Evolutionary conservation across 192 early-diverging fungal genomes (phyloP).

Genomic region (Coemansia sp.): DNA sequence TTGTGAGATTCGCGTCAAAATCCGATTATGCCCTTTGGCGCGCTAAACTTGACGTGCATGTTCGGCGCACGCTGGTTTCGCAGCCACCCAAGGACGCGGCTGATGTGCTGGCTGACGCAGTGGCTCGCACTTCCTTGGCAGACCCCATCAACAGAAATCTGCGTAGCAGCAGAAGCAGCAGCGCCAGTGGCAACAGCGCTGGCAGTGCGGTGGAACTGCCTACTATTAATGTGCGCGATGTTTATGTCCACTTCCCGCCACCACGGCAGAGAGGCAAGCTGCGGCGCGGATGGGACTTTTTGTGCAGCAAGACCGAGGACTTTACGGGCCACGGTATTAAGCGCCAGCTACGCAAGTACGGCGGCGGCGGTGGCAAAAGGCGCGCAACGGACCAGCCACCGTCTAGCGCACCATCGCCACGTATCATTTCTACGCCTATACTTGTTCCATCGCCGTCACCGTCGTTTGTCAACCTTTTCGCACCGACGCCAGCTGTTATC

Average conservation of each 20-base stretch:
- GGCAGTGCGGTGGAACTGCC: constrained; percentile 35
- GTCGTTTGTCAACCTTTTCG: constrained; percentile 29
- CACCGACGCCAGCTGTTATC: background rate
- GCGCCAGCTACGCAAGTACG: constrained; percentile 48
- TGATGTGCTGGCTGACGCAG: constrained; percentile 39
- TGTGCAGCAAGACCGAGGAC: constrained; percentile 54
- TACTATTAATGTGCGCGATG: constrained; percentile 50
- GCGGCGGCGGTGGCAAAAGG: constrained; percentile 46
- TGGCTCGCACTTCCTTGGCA: constrained; percentile 38
- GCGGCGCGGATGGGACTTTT: constrained; percentile 49
- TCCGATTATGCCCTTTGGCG: constrained; percentile 41
- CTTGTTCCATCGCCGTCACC: constrained; percentile 28
- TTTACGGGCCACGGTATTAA: constrained; percentile 45
- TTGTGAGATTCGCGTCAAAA: constrained; percentile 39
- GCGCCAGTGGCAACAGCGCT: constrained; percentile 14
- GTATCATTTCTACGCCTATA: constrained; percentile 22
- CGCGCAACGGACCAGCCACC: constrained; percentile 32
- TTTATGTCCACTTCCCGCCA: constrained; percentile 43
- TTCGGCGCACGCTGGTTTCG: constrained; percentile 24
- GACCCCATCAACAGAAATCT: constrained; percentile 23
- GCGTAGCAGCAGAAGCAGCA: constrained; percentile 30
- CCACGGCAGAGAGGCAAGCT: constrained; percentile 39
- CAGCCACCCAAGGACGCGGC: constrained; percentile 36
- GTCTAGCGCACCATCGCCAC: background rate
- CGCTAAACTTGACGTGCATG: constrained; percentile 38